Base-by-base conservation (phyloP, 2,329 filamentous ascomycete species). In the Didymella pomorum region DNA sequence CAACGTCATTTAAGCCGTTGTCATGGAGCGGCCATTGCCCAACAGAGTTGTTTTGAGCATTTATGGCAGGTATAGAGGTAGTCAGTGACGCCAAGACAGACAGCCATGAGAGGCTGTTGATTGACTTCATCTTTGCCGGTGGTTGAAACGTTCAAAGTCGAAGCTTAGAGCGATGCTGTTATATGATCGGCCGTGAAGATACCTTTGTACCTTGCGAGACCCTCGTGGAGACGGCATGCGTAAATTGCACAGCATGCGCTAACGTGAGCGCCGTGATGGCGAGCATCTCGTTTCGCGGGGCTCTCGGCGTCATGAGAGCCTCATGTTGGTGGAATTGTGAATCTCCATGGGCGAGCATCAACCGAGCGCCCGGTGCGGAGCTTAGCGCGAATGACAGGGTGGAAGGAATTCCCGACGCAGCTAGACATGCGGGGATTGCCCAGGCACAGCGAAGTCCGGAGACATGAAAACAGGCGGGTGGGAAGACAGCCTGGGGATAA, bases 11-110 rank as follows among this genome's bases (percentile, higher is more conserved):
- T 48, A 82, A 63, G 5, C 79, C 79, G 59, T 84, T 78, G 67
- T 82, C 77, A 53, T 83, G 79, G 11, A 83, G 55, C 1, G 81
- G 81, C 81, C 81, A 83, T 70, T 78, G 66, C 37, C 58, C 64
- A 16, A 69, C 64, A 8, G 65, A 56, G 8, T 60, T 63, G 42
- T 63, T 64, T 41, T 75, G 71, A 29, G 69, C 72, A 39, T 61
- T 52, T 44, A 67, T 68, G 35, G 63, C 61, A 31, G 58, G 33
- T 29, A 53, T 53, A 7, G 57, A 60, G 10, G 52, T 54, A 14
- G 60, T 51, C 46, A 70, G 53, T 8, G 68, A 60, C 31, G 64
- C 64, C 52, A 71, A 20, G 29, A 60, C 48, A 23, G 68, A 71
- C 26, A 74, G 57, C 65, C 68, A 71, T 29, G 65, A 66, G 23